Percentiles rank a stretch among this genome's conserved stretches.
phyloP scores from a whole-genome alignment of 257 asterid genomes.

The Galeopsis tetrahit region DNA sequence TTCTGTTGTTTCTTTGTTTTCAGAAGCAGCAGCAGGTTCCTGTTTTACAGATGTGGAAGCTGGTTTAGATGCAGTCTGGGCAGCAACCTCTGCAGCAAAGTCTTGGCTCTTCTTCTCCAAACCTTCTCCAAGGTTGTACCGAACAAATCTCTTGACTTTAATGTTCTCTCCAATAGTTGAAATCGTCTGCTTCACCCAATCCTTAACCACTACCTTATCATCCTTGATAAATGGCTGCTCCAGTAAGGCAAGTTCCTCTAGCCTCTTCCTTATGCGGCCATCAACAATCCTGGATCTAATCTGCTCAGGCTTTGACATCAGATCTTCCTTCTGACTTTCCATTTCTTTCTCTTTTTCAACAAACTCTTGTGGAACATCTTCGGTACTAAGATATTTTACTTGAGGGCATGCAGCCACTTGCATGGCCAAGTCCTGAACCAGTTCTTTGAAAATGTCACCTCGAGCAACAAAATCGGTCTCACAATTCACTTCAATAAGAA shows the following conservation, averaged over 20 bases:
- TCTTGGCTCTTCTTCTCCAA: constrained; percentile 91
- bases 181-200: constrained; percentile 93
- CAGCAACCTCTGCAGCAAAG: constrained; percentile 99
- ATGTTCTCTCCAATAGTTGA: constrained; percentile 95
- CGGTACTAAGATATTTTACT: constrained; percentile 71
- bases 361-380: constrained; percentile 78
- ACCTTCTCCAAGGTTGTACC: constrained; percentile 97
- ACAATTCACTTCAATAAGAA: constrained; percentile 87
- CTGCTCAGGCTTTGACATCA: constrained; percentile 85
- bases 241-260: constrained; percentile 78
- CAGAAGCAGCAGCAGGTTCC: constrained; percentile 51
- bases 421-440: constrained; percentile 94
- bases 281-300: constrained; percentile 89
- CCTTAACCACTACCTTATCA: constrained; percentile 85
- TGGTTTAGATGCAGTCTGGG: constrained; percentile 83
- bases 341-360: constrained; percentile 77
- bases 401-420: constrained; percentile 99
- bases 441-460: constrained; percentile 89
- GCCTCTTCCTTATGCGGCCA: constrained; percentile 87
- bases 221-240: constrained; percentile 95
- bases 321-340: constrained; percentile 96
- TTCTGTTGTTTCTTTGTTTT: constrained; percentile 56
- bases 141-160: constrained; percentile 75
- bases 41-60: constrained; percentile 51
- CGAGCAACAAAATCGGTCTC: constrained; percentile 98